Base-by-base conservation (phyloP, 2,329 filamentous ascomycete genomes). In the Teratosphaeria destructans region DNA sequence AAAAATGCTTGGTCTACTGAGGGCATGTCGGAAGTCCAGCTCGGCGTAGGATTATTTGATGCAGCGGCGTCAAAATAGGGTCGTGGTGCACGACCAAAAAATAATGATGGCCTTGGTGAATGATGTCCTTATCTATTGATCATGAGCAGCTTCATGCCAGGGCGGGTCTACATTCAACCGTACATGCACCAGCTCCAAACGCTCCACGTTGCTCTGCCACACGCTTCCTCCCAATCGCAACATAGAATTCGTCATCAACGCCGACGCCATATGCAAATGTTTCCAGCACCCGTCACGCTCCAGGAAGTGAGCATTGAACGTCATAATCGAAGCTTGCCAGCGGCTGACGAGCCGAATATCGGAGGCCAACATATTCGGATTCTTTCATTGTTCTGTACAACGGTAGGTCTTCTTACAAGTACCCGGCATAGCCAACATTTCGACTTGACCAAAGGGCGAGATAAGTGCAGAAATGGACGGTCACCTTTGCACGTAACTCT, bases 1-100 rank as follows among this genome's bases (percentile, higher is more conserved):
- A 65, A 62, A 54, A 65, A 65, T 14, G 57, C 58, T n/a, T 55
- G 54, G 34, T 61, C 53, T 29, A 62, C 52, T 43, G 37, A 43
- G 16, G 37, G 5, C 37, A 43, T 43, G 5, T 43, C 16, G 7
- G 16, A 14, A n/a, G 11, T n/a, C 12, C 16, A n/a, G 37, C 5
- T 16, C 37, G 4, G 29, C 29, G 29, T 32, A 32, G 29, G 29
- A 32, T 32, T 5, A 32, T 32, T 32, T 32, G 29, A 32, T 32
- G 3, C 29, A 32, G 7, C 5, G 4, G 5, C 29, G 29, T 32
- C 29, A 7, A 32, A 3, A 32, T 7, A 3, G 23, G 7, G 7
- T 32, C 3, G 29, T 32, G 29, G 29, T 32, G 29, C 29, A 32
- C 29, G 29, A 32, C 7, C 23, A 23, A 32, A 32, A 7, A 32